phyloP scores from a whole-genome alignment of 2,329 filamentous ascomycete genomes.

The Dactylellina cionopaga region DNA sequence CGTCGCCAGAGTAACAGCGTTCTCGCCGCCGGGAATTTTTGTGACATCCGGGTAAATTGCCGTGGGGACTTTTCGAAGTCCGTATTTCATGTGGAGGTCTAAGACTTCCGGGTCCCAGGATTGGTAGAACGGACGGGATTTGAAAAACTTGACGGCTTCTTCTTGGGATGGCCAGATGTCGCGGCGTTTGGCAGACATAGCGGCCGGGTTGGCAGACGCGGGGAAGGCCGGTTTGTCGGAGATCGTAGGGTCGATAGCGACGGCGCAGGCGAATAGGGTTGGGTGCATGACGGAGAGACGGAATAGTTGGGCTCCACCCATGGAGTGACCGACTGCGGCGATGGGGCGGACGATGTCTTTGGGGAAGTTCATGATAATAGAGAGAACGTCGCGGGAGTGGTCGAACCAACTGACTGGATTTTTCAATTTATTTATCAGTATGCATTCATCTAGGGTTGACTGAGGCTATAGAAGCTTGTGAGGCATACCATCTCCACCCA shows the following conservation, averaged over 20 bases:
- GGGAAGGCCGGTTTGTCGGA: slow-evolving; percentile 60
- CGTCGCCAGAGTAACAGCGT: slow-evolving; percentile 76
- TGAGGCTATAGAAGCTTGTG: background rate
- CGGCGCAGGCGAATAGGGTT: slow-evolving; percentile 76
- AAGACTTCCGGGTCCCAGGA: slow-evolving; percentile 84
- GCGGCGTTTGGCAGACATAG: slow-evolving; percentile 75
- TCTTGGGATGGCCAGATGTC: slow-evolving; percentile 83
- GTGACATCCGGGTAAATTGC: slow-evolving; percentile 64
- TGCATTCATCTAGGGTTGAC: background rate
- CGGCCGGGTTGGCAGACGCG: slow-evolving; percentile 62
- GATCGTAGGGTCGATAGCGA: slow-evolving; percentile 88
- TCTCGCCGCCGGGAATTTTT: slow-evolving; percentile 46
- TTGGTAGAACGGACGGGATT: slow-evolving; percentile 77
- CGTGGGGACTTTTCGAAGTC: slow-evolving; percentile 79
- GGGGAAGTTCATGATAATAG: slow-evolving; percentile 86
- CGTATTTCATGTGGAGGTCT: slow-evolving; percentile 76
- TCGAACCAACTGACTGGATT: slow-evolving; percentile 81
- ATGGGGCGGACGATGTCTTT: slow-evolving; percentile 81
- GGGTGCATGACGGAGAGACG: slow-evolving; percentile 75
- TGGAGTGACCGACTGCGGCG: slow-evolving; percentile 86
- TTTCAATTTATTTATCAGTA: background rate
- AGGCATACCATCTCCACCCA: slow-evolving; percentile 83
- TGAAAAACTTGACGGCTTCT: slow-evolving; percentile 74
- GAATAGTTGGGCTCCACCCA: slow-evolving; percentile 73
- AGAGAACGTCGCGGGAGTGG: slow-evolving; percentile 81